These are phyloP conservation scores for Magnolia kwangsiensis DNA, from an alignment of 164 flowering plant genomes.

Conservation along the genomic window DNA sequence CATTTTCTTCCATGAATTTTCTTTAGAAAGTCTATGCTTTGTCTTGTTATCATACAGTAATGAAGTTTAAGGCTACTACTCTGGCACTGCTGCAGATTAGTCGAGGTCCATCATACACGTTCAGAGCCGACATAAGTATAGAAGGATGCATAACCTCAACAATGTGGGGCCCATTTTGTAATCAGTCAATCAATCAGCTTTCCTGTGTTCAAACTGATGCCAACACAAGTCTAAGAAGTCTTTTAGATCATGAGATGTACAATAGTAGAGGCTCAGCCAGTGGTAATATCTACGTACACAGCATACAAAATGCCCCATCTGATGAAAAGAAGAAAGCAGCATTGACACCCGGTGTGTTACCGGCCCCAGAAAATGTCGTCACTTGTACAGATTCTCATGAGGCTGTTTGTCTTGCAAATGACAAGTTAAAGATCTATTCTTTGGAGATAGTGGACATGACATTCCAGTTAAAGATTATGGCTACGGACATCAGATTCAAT, in stretches of 20 bases:
- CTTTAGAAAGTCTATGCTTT: neutral
- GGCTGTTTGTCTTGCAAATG: constrained; percentile 41
- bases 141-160: constrained; percentile 62
- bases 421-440: constrained; percentile 43
- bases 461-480: constrained; percentile 42
- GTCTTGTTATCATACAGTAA: neutral
- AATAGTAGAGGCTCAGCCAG: constrained; percentile 17
- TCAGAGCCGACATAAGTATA: constrained; percentile 60
- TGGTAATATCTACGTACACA: neutral
- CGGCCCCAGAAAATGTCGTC: constrained; percentile 25
- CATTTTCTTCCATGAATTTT: too few species aligned
- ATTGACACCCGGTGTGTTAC: neutral
- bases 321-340: neutral
- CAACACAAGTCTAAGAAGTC: constrained; percentile 16
- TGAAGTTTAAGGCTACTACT: neutral
- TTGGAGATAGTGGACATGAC: constrained; percentile 47
- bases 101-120: constrained; percentile 59
- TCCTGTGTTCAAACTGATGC: constrained; percentile 44
- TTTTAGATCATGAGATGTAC: constrained; percentile 14
- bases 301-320: neutral
- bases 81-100: constrained; percentile 54
- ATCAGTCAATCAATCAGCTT: constrained; percentile 58
- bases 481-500: constrained; percentile 31
- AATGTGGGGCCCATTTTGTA: constrained; percentile 74
- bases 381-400: constrained; percentile 42